Percentiles rank a stretch among this genome's conserved stretches.
Evolutionary conservation across 129 eudicot genomes (phyloP).

Genomic region (Deinandra increscens): DNA sequence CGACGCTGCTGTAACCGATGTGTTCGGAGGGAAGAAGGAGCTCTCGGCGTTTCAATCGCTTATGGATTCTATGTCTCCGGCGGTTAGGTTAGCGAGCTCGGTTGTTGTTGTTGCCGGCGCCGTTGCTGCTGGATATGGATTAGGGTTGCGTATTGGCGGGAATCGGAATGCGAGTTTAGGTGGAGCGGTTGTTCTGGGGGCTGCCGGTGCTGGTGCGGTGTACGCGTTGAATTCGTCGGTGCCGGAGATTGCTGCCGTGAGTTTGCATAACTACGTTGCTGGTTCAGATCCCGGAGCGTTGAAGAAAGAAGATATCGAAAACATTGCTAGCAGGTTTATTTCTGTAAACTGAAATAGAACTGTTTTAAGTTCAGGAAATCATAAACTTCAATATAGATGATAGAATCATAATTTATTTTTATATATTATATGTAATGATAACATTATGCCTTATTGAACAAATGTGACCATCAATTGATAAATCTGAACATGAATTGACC

Average conservation of each 20-base stretch:
- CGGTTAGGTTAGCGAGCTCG: constrained; percentile 68
- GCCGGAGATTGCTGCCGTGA: constrained; percentile 85
- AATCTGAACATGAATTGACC: too few species aligned
- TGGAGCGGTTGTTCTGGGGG: constrained; percentile 76
- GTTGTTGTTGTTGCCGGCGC: constrained; percentile 70
- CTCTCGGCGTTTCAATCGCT: constrained; percentile 59
- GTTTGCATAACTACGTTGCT: constrained; percentile 80
- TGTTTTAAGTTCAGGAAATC: not conserved
- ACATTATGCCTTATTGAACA: too few species aligned
- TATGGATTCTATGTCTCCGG: constrained; percentile 69
- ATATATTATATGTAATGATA: too few species aligned
- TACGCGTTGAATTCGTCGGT: constrained; percentile 76
- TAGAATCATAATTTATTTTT: not conserved
- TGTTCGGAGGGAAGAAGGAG: constrained; percentile 70
- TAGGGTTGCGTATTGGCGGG: constrained; percentile 66
- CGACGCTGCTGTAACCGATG: constrained; percentile 34
- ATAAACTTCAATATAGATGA: not conserved
- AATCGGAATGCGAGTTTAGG: constrained; percentile 54
- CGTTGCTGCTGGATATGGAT: constrained; percentile 82
- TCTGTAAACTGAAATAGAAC: not conserved
- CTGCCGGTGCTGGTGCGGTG: constrained; percentile 79
- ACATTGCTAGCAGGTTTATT: constrained; percentile 72
- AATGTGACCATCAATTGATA: too few species aligned
- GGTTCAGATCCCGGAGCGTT: constrained; percentile 57
- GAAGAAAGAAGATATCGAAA: constrained; percentile 72